Evolutionary conservation across 2,329 filamentous ascomycete genomes (phyloP).

Genomic region (Phaeosphaeria sp.): DNA sequence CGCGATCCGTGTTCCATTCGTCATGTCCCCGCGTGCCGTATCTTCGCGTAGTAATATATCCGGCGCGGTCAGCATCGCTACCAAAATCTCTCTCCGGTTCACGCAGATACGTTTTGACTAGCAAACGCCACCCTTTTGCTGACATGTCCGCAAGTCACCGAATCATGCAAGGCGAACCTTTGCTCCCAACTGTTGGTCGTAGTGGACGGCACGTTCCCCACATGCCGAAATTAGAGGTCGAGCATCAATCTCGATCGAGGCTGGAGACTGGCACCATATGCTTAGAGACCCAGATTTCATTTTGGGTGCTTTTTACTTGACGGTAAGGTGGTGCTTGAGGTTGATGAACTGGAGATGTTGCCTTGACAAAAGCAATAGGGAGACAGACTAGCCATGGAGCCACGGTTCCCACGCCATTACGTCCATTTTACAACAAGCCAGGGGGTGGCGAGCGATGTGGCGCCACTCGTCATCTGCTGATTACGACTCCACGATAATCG

Average conservation of each 20-base stretch:
- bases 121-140: not conserved
- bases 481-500: not conserved
- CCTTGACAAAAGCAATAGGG: not conserved
- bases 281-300: not conserved
- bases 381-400: not conserved
- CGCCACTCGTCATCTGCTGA: not conserved
- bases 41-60: not conserved
- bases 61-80: not conserved
- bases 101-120: not conserved
- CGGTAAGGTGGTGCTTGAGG: not conserved
- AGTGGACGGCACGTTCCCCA: not conserved
- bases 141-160: not conserved
- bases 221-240: not conserved
- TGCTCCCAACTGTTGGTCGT: not conserved
- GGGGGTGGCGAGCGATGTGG: not conserved
- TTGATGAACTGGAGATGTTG: not conserved
- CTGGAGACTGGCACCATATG: not conserved
- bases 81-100: not conserved
- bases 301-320: not conserved
- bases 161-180: not conserved
- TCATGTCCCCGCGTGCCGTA: not conserved
- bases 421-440: not conserved
- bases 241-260: not conserved
- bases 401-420: not conserved
- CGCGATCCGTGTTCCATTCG: not conserved